Evolutionary conservation across 2,329 filamentous ascomycete genomes (phyloP).

Genomic region (Hortaea werneckii): DNA sequence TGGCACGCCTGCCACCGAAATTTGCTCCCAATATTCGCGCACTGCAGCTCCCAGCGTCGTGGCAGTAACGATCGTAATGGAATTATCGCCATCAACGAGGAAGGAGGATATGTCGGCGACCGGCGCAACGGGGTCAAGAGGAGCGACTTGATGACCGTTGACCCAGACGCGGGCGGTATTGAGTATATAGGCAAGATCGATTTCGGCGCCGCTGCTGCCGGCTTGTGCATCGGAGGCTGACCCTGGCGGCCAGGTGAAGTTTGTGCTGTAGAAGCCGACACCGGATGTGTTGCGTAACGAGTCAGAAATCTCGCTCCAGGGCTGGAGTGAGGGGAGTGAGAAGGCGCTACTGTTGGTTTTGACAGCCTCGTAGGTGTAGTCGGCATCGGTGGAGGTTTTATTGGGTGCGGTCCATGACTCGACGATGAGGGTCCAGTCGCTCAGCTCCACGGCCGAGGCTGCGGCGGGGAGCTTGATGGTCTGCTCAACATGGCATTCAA

Average conservation of each 20-base stretch:
- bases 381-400: not conserved
- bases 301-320: not conserved
- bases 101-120: constrained; percentile 14
- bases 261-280: constrained; percentile 26
- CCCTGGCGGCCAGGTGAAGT: constrained; percentile 14
- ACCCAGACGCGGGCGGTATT: constrained; percentile 23
- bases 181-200: constrained; percentile 17
- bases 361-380: not conserved
- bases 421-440: constrained; percentile 26
- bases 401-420: constrained; percentile 26
- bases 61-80: constrained; percentile 20
- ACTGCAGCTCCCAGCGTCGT: too few relatives aligned
- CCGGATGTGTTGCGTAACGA: constrained; percentile 25
- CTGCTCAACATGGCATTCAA: too few relatives aligned
- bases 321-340: not conserved
- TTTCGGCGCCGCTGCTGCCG: constrained; percentile 14
- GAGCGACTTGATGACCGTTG: constrained; percentile 20
- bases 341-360: not conserved
- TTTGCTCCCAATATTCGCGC: too few relatives aligned
- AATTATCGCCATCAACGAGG: constrained; percentile 19
- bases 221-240: constrained; percentile 3
- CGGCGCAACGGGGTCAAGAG: constrained; percentile 23
- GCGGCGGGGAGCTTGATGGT: not conserved
- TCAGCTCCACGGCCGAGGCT: not conserved
- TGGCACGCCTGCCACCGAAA: too few relatives aligned